These are phyloP conservation scores for Aspergillus carlsbadensis DNA, from an alignment of 495 filamentous ascomycete genomes.

Conservation along the genomic window DNA sequence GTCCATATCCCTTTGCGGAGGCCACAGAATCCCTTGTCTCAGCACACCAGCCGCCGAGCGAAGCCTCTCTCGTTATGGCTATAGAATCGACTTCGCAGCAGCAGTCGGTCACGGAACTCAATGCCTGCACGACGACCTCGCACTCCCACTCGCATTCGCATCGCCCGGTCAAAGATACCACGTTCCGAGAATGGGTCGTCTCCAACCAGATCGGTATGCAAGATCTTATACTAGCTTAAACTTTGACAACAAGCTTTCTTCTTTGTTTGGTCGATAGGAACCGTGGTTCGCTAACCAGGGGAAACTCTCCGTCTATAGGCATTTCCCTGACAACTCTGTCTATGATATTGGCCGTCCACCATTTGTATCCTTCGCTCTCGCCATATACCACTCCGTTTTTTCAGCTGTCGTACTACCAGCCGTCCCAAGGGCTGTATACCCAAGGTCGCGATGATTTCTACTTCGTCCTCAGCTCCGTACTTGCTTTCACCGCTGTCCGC, in stretches of 20 bases:
- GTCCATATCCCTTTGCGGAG: constrained; percentile 21
- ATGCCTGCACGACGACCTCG: constrained; percentile 43
- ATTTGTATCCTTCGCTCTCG: constrained; percentile 74
- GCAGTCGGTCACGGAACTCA: constrained; percentile 37
- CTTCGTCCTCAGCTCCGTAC: constrained; percentile 74
- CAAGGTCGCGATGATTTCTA: constrained; percentile 77
- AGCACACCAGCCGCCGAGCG: constrained; percentile 16
- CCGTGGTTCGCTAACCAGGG: constrained; percentile 20
- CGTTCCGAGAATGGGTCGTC: constrained; percentile 52
- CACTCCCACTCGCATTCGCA: constrained; percentile 12
- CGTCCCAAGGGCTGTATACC: constrained; percentile 61
- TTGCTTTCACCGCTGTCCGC: constrained; percentile 82
- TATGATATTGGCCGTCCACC: constrained; percentile 73
- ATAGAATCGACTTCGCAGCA: constrained; percentile 32
- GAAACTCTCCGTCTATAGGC: constrained; percentile 44
- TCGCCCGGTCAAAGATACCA: constrained; percentile 43
- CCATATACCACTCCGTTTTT: constrained; percentile 83
- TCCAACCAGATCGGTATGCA: constrained; percentile 53
- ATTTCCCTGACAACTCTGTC: constrained; percentile 76
- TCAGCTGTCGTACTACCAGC: constrained; percentile 77
- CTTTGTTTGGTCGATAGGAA: background rate
- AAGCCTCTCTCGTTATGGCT: constrained; percentile 28
- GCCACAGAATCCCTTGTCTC: constrained; percentile 18
- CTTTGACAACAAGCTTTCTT: background rate
- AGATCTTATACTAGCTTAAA: background rate